phyloP scores from a whole-genome alignment of 106 monocot species.

The Dioscorea alata region DNA sequence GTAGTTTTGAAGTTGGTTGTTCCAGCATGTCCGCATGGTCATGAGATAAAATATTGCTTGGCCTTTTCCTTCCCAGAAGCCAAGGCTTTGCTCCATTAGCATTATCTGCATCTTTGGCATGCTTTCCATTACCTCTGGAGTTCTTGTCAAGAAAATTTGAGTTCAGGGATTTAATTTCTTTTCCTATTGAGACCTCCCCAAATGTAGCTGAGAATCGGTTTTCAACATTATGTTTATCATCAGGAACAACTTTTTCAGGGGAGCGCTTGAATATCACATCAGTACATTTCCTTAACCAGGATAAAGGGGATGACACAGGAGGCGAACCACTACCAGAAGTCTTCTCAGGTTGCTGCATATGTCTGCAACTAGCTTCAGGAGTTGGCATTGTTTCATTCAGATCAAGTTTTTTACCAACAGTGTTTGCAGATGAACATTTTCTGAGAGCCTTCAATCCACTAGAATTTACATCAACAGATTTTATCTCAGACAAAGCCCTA shows the following conservation, averaged over 20 bases:
- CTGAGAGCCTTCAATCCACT: conserved; percentile 11
- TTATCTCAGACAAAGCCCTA: conserved; percentile 26
- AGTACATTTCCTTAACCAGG: conserved; percentile 70
- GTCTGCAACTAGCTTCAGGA: conserved; percentile 1
- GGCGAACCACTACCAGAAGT: conserved; percentile 14
- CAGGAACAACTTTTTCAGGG: conserved; percentile 25
- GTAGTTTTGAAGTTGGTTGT: conserved; percentile 16
- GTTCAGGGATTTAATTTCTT: neutral
- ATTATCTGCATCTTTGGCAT: conserved; percentile 9
- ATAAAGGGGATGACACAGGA: conserved; percentile 32
- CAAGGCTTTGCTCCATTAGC: conserved; percentile 4
- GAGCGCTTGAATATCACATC: conserved; percentile 48
- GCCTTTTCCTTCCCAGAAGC: conserved; percentile 35
- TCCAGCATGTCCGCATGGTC: conserved; percentile 14
- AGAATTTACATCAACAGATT: conserved; percentile 2
- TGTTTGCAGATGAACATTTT: conserved; percentile 4
- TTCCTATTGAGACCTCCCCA: neutral
- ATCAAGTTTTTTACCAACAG: neutral
- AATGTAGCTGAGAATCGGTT: neutral
- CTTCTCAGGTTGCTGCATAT: conserved; percentile 9
- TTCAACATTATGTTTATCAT: conserved; percentile 4
- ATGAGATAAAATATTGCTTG: conserved; percentile 9
- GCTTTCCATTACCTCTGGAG: neutral
- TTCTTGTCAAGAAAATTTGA: neutral
- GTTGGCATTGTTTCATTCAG: conserved; percentile 9